phyloP scores from a whole-genome alignment of 202 grass and related monocot genomes.

The Schoenoplectus tabernaemontani region DNA sequence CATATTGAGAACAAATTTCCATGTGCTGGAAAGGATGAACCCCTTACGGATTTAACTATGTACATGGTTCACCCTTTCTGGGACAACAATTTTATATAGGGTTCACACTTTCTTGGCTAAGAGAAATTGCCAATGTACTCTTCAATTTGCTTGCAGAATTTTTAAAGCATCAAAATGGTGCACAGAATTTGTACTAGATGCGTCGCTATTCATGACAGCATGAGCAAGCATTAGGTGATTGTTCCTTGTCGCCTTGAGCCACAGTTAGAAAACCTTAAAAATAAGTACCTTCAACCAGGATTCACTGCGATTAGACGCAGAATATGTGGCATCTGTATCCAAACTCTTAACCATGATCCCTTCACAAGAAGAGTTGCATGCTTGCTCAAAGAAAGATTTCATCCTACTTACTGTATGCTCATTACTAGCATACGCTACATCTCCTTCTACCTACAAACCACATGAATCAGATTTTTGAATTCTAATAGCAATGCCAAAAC shows the following conservation, averaged over 20 bases:
- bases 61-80: not conserved
- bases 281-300: constrained; percentile 74
- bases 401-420: constrained; percentile 47
- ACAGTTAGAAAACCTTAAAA: not conserved
- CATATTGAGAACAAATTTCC: not conserved
- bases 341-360: constrained; percentile 95
- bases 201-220: not conserved
- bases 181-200: not conserved
- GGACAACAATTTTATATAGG: not conserved
- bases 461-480: constrained; percentile 31
- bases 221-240: not conserved
- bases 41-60: not conserved
- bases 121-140: not conserved
- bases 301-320: constrained; percentile 74
- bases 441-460: constrained; percentile 55
- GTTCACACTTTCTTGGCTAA: not conserved
- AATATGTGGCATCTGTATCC: constrained; percentile 81
- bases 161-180: not conserved
- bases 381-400: constrained; percentile 67
- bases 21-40: not conserved
- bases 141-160: not conserved
- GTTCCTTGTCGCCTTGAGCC: not conserved
- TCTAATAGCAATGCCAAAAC: not conserved
- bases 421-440: constrained; percentile 49
- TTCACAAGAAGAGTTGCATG: constrained; percentile 80